These are phyloP conservation scores for Aspergillus steynii DNA, from an alignment of 495 filamentous ascomycete genomes.

Conservation along the genomic window DNA sequence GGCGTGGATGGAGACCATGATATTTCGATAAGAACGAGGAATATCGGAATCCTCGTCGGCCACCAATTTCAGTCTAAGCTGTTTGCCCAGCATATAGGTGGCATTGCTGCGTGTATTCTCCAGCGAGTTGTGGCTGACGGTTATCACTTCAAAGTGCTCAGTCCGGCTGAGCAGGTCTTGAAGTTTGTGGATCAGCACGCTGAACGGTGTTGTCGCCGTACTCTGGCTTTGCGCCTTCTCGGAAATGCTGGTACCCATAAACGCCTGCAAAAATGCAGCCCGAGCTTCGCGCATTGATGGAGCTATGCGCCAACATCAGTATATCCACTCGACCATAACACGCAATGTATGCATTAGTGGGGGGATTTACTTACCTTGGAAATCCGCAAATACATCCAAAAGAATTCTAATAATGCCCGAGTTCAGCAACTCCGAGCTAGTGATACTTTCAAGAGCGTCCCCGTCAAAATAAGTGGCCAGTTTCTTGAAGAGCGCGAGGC, in stretches of 20 bases:
- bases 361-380: conserved; percentile 34
- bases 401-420: conserved; percentile 85
- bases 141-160: conserved; percentile 97
- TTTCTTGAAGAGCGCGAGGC: conserved; percentile 67
- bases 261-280: conserved; percentile 87
- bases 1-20: conserved; percentile 98
- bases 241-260: conserved; percentile 75
- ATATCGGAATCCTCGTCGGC: conserved; percentile 91
- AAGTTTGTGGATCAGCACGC: conserved; percentile 87
- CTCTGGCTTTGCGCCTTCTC: conserved; percentile 62
- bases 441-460: conserved; percentile 86
- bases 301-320: conserved; percentile 6
- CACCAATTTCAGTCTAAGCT: conserved; percentile 83
- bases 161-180: conserved; percentile 95
- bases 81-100: conserved; percentile 94
- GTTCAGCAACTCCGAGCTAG: conserved; percentile 91
- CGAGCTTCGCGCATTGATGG: conserved; percentile 59
- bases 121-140: conserved; percentile 88
- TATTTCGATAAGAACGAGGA: conserved; percentile 78
- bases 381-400: conserved; percentile 75
- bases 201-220: conserved; percentile 78
- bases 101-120: conserved; percentile 92
- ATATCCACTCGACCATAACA: not conserved
- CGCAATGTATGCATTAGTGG: conserved; percentile 5
- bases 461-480: conserved; percentile 88